phyloP scores from a whole-genome alignment of 2,329 filamentous ascomycete genomes.

The Sporothrix globosa region DNA sequence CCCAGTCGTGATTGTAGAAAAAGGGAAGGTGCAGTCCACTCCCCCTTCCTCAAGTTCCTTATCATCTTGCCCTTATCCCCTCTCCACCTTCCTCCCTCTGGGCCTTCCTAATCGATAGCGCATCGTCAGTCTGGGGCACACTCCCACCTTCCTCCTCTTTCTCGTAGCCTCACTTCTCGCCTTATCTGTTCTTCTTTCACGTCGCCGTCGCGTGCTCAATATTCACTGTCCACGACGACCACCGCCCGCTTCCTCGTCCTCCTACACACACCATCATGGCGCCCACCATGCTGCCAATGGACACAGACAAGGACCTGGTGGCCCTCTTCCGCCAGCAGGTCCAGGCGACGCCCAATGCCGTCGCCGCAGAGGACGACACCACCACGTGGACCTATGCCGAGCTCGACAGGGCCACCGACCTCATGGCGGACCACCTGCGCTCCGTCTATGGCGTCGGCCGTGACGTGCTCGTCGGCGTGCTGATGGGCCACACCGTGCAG shows the following conservation, averaged over 20 bases:
- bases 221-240: not conserved
- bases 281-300: slow-evolving; percentile 50
- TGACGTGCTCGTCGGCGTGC: slow-evolving; percentile 73
- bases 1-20: slow-evolving; percentile 7
- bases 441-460: slow-evolving; percentile 66
- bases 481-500: slow-evolving; percentile 74
- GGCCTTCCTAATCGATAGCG: slow-evolving; percentile 23
- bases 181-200: not conserved
- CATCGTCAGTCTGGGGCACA: slow-evolving; percentile 19
- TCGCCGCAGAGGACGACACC: slow-evolving; percentile 72
- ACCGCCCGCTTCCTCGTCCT: not conserved
- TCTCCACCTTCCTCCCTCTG: not conserved
- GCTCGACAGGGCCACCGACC: slow-evolving; percentile 68
- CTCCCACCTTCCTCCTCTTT: not conserved
- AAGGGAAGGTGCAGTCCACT: not conserved
- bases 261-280: not conserved
- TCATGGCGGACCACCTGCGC: slow-evolving; percentile 67
- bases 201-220: not conserved
- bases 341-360: slow-evolving; percentile 65
- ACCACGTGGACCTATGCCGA: slow-evolving; percentile 71
- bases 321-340: slow-evolving; percentile 73
- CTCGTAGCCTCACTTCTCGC: not conserved
- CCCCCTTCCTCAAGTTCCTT: slow-evolving; percentile 10
- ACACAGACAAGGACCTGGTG: slow-evolving; percentile 71
- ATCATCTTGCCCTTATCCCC: slow-evolving; percentile 21